Conservation (phyloP, 163 green algal species). For the Scenedesmus sp. region DNA sequence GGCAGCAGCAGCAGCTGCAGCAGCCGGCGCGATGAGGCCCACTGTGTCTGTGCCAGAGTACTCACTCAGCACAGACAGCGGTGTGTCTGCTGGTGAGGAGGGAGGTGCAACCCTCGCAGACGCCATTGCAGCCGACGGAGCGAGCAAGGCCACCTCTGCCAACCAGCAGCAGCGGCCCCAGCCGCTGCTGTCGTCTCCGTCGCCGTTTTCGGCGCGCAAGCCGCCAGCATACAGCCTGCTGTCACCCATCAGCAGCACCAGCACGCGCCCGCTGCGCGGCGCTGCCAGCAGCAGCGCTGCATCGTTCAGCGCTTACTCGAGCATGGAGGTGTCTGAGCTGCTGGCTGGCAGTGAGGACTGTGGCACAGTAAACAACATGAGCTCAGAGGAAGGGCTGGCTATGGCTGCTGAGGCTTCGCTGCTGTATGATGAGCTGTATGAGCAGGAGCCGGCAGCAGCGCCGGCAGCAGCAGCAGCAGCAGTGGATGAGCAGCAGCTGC, state of each 20-base stretch:
- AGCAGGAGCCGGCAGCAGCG: constrained; percentile 11
- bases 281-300: constrained; percentile 23
- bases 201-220: neutral
- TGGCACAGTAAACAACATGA: neutral
- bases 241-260: constrained; percentile 4
- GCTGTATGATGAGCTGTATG: neutral
- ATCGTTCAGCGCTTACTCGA: neutral
- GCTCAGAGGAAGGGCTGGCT: neutral
- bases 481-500: neutral
- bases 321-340: constrained; percentile 41
- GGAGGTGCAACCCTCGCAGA: neutral
- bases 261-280: constrained; percentile 3
- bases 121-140: neutral
- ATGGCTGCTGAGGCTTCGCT: neutral
- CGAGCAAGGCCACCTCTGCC: neutral
- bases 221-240: constrained; percentile 7
- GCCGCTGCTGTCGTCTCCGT: neutral
- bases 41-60: neutral
- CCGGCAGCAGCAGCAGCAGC: constrained; percentile 13
- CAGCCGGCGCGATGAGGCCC: neutral
- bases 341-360: neutral
- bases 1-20: constrained; percentile 2
- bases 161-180: neutral
- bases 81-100: neutral
- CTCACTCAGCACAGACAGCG: constrained; percentile 1